Conservation (phyloP, 352 stramenopile genomes). For the Pythium folliculosum region DNA sequence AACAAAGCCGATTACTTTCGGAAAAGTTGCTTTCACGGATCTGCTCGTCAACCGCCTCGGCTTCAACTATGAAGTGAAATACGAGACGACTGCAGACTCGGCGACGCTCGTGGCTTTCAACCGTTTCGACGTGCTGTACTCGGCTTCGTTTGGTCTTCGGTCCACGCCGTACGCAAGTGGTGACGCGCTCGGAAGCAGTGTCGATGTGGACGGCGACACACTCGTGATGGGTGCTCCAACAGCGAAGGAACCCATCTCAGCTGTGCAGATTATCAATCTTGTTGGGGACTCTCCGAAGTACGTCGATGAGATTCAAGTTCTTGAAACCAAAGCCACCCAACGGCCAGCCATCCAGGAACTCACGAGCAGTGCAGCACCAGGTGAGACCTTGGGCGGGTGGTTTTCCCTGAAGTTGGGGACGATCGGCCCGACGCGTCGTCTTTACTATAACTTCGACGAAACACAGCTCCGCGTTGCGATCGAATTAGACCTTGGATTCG, state of each 20-base stretch:
- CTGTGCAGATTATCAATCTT: conserved; percentile 71
- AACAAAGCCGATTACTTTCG: conserved; percentile 57
- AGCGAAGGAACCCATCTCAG: conserved; percentile 56
- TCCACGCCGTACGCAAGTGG: conserved; percentile 57
- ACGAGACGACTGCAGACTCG: conserved; percentile 43
- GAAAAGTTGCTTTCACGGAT: conserved; percentile 61
- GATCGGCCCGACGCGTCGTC: conserved; percentile 53
- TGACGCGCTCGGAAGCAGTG: conserved; percentile 61
- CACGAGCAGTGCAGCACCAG: conserved; percentile 61
- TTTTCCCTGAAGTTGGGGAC: conserved; percentile 64
- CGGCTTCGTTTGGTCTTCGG: conserved; percentile 64
- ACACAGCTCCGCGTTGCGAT: conserved; percentile 66
- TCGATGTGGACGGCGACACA: conserved; percentile 67
- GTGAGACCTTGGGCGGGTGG: conserved; percentile 69
- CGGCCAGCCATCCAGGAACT: conserved; percentile 70
- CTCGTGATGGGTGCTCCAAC: conserved; percentile 68
- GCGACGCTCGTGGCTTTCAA: conserved; percentile 51
- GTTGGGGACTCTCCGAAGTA: conserved; percentile 51
- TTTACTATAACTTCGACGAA: conserved; percentile 73
- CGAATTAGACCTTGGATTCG: conserved; percentile 79
- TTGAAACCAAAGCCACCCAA: conserved; percentile 55
- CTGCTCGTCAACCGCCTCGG: conserved; percentile 74
- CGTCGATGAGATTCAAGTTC: conserved; percentile 73
- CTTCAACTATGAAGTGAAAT: conserved; percentile 67
- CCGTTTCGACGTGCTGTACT: conserved; percentile 72